Conservation (phyloP, 2,329 filamentous ascomycete genomes). For the Drechmeria coniospora region DNA sequence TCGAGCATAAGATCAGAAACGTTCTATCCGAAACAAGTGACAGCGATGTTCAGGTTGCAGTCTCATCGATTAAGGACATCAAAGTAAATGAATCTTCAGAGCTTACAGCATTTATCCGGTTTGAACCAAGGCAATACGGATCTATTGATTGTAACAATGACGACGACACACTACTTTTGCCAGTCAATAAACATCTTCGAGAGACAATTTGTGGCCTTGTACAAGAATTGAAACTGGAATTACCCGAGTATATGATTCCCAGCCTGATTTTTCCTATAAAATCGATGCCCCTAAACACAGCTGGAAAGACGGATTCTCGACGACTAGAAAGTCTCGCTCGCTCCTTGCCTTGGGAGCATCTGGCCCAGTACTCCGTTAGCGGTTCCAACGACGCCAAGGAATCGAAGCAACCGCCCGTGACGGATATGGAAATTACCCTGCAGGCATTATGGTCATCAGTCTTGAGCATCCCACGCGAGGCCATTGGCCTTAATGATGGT, state of each 20-base stretch:
- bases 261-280: background rate
- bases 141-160: too few species aligned
- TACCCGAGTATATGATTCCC: conserved; percentile 2
- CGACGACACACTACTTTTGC: background rate
- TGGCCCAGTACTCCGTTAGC: background rate
- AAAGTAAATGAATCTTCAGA: background rate
- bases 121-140: background rate
- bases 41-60: background rate
- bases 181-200: background rate
- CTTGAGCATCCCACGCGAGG: background rate
- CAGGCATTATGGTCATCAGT: background rate
- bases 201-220: background rate
- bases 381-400: background rate
- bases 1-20: conserved; percentile 6
- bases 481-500: background rate
- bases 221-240: background rate
- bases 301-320: background rate
- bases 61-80: background rate
- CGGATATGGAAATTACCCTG: background rate
- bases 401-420: background rate
- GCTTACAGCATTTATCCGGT: conserved; percentile 1
- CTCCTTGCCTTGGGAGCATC: background rate
- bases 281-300: background rate
- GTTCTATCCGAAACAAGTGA: background rate
- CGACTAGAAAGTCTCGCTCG: background rate